Percentiles rank a stretch among this genome's conserved stretches.
Evolutionary conservation across 441 rosid species (phyloP).

Genomic region (Biscutella laevigata): DNA sequence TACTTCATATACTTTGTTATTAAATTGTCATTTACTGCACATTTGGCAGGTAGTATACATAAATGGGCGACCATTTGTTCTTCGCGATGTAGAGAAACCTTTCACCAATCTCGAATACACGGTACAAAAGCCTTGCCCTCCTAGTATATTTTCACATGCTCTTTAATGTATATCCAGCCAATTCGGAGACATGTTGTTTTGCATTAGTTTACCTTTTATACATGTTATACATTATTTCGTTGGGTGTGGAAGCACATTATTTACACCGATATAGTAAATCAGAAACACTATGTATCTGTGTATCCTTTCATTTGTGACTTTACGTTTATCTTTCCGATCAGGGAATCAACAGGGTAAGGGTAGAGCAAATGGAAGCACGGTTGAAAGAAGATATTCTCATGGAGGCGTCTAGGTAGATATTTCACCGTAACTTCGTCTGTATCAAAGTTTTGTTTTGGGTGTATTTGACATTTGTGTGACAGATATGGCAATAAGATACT

Average conservation of each 20-base stretch:
- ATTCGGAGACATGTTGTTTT: neutral
- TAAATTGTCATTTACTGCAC: slow-evolving; percentile 1
- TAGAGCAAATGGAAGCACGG: slow-evolving; percentile 96
- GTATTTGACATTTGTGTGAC: slow-evolving; percentile 29
- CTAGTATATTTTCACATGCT: neutral
- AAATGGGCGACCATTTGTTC: slow-evolving; percentile 93
- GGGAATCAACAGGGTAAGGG: slow-evolving; percentile 92
- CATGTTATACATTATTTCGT: neutral
- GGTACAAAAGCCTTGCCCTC: slow-evolving; percentile 32
- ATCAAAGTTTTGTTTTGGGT: slow-evolving; percentile 2
- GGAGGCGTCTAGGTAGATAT: slow-evolving; percentile 80
- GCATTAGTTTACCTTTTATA: neutral
- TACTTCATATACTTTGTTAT: slow-evolving; percentile 4
- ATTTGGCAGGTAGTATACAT: slow-evolving; percentile 77
- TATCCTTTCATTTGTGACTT: slow-evolving; percentile 12
- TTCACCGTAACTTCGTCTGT: slow-evolving; percentile 9
- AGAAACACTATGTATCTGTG: neutral
- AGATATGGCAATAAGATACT: slow-evolving; percentile 98
- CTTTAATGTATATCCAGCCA: neutral
- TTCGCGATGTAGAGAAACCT: slow-evolving; percentile 96
- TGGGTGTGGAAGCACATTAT: neutral
- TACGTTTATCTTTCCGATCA: slow-evolving; percentile 30
- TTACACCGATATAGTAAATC: neutral
- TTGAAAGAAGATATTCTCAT: slow-evolving; percentile 79
- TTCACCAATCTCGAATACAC: slow-evolving; percentile 96